Base-by-base conservation (phyloP, 805 yeast species). In the Candida silvatica region DNA sequence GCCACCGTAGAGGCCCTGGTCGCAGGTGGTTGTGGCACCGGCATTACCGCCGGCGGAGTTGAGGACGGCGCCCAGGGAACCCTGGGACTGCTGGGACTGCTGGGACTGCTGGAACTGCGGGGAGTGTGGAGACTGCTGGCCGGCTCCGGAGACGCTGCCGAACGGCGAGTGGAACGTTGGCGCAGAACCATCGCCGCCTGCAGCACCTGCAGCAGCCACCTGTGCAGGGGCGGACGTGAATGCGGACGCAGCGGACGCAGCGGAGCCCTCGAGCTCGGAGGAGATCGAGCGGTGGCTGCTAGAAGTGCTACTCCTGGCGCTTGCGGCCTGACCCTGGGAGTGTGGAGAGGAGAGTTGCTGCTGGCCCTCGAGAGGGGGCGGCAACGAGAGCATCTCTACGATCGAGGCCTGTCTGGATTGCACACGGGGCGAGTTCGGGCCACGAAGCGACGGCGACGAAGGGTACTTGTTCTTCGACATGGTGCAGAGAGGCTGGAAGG, bases 381-480 rank as follows among this genome's bases (percentile, higher is more conserved):
- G 92, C 4, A 87, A 74, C 12, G 83, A 74, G 24, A 81, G 59
- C 61, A 81, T 59, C 52, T 81, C 90, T 28, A 78, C 90, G 32
- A 81, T 80, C 6, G 87, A 79, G 0, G 84, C 71, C 43, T 79
- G 76, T 43, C 77, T 61, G 12, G 64, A 51, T n/a, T 46, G 48
- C 9, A 58, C 51, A 8, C 44, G 34, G n/a, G 56, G 52, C 11
- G 59, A 49, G 4, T 48, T 49, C 17, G 62, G 60, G 1, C 59
- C 55, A 48, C 71, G 55, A 46, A 60, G 50, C 4, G 58, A 40
- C 5, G 64, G 63, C 3, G 64, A 53, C 12, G 54, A 54, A 14
- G 58, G 61, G 39, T 51, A 59, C 39, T 62, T 64, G 32, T 42
- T 44, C 47, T 41, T 44, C 20, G n/a, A n/a, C n/a, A n/a, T n/a